These are phyloP conservation scores for Pelargonium citronellum DNA, from an alignment of 441 rosid species.

Conservation along the genomic window DNA sequence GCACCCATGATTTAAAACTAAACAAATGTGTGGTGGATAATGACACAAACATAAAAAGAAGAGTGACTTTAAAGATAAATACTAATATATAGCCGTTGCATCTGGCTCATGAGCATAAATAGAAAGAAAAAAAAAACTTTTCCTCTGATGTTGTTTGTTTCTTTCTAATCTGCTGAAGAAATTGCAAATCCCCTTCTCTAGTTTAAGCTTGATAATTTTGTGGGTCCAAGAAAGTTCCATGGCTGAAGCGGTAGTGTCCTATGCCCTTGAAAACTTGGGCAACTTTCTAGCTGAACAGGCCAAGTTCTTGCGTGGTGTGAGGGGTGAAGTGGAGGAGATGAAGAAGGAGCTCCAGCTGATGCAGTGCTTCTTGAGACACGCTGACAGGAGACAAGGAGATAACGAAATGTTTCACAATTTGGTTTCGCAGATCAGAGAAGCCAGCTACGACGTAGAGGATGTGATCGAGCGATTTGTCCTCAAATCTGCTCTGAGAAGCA, in stretches of 20 bases:
- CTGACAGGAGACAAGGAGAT: slow-evolving; percentile 27
- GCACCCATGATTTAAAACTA: too few species aligned
- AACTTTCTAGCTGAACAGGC: slow-evolving; percentile 27
- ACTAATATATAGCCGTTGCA: too few species aligned
- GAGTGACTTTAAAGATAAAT: too few species aligned
- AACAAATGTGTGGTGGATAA: too few species aligned
- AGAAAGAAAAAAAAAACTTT: too few species aligned
- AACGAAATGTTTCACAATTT: slow-evolving; percentile 20
- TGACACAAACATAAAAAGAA: too few species aligned
- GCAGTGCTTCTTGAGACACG: slow-evolving; percentile 31
- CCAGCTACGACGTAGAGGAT: slow-evolving; percentile 34
- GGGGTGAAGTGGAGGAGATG: slow-evolving; percentile 14
- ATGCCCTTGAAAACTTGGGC: slow-evolving; percentile 28
- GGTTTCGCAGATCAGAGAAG: slow-evolving; percentile 30
- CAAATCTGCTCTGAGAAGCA: slow-evolving; percentile 13
- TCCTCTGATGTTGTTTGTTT: too few species aligned
- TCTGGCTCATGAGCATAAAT: too few species aligned
- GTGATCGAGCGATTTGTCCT: slow-evolving; percentile 21
- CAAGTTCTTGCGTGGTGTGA: slow-evolving; percentile 20
- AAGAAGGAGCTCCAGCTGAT: neutral
- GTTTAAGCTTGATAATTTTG: too few species aligned
- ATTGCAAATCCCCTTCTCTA: too few species aligned
- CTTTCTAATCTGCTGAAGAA: too few species aligned
- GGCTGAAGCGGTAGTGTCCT: slow-evolving; percentile 29
- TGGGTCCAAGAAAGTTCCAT: neutral